A percentile compares a stretch with the other conserved stretches of the same genome.
phyloP scores from a whole-genome alignment of 1,284 basidiomycete genomes.

The Rhodofomes roseus region DNA sequence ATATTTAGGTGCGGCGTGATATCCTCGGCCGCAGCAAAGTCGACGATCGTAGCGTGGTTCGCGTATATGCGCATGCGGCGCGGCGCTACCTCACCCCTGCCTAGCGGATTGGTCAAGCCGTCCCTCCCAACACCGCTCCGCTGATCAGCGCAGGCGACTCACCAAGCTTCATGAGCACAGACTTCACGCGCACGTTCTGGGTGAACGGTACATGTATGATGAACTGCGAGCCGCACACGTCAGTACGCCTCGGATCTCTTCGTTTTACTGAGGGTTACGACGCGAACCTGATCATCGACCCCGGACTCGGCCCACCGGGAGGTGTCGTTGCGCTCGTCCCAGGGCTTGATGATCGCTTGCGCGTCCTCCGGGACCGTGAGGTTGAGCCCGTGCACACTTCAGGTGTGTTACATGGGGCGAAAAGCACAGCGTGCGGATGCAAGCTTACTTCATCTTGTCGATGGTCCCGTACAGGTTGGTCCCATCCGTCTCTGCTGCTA shows the following conservation, averaged over 20 bases:
- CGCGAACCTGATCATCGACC: slow-evolving; percentile 73
- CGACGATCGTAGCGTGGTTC: slow-evolving; percentile 69
- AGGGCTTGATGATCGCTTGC: slow-evolving; percentile 71
- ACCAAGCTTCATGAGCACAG: slow-evolving; percentile 74
- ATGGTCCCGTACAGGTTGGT: slow-evolving; percentile 62
- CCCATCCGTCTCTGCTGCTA: slow-evolving; percentile 36
- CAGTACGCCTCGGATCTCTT: not conserved
- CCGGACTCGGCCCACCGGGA: slow-evolving; percentile 63
- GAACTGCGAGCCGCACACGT: slow-evolving; percentile 40
- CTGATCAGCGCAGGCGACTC: slow-evolving; percentile 8
- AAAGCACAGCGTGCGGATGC: slow-evolving; percentile 4
- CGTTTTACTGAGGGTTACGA: not conserved
- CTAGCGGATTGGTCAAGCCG: slow-evolving; percentile 32
- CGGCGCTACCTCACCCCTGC: slow-evolving; percentile 68
- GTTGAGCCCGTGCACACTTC: slow-evolving; percentile 77
- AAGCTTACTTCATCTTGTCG: slow-evolving; percentile 69
- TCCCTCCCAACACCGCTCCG: not conserved
- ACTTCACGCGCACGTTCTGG: slow-evolving; percentile 71
- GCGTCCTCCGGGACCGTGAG: slow-evolving; percentile 73
- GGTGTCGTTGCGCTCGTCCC: slow-evolving; percentile 73
- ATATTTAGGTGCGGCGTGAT: slow-evolving; percentile 69
- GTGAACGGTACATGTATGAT: slow-evolving; percentile 79
- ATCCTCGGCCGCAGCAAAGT: slow-evolving; percentile 68
- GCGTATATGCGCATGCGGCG: slow-evolving; percentile 65
- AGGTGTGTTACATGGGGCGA: slow-evolving; percentile 9